phyloP scores from a whole-genome alignment of 768 basidiomycete genomes.

The Dentipellis fragilis region DNA sequence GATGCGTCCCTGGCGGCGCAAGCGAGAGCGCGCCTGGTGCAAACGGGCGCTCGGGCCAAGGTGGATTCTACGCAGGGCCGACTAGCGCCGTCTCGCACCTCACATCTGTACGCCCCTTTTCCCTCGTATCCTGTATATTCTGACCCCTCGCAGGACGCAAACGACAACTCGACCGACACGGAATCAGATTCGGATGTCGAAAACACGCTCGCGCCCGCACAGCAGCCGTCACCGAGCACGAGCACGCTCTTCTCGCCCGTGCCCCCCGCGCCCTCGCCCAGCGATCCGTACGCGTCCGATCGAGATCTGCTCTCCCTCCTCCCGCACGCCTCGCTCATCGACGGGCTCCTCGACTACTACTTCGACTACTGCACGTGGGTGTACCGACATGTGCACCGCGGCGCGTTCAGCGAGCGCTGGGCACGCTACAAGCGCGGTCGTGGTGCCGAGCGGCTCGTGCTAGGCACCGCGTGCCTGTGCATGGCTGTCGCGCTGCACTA shows the following conservation, averaged over 20 bases:
- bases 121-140: constrained; percentile 1
- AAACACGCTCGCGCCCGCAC: neutral
- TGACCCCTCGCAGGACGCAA: constrained; percentile 19
- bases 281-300: constrained; percentile 43
- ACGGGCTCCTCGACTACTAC: constrained; percentile 65
- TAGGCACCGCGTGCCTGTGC: constrained; percentile 65
- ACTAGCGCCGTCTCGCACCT: constrained; percentile 69
- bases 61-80: constrained; percentile 71
- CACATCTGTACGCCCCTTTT: constrained; percentile 36
- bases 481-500: constrained; percentile 69
- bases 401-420: constrained; percentile 57
- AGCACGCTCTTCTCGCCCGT: constrained; percentile 15
- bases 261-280: constrained; percentile 29
- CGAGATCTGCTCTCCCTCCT: constrained; percentile 60
- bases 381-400: constrained; percentile 66
- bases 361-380: constrained; percentile 88
- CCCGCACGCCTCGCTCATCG: constrained; percentile 58
- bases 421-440: constrained; percentile 60
- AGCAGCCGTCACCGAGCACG: neutral
- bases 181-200: neutral
- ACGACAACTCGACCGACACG: constrained; percentile 15
- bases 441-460: constrained; percentile 54
- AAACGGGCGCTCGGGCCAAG: constrained; percentile 52
- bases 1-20: constrained; percentile 30
- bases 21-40: constrained; percentile 49